A percentile compares a stretch with the other conserved stretches of the same genome.
Evolutionary conservation across 768 basidiomycete genomes (phyloP).

Genomic region (Hygrocybe punicea): DNA sequence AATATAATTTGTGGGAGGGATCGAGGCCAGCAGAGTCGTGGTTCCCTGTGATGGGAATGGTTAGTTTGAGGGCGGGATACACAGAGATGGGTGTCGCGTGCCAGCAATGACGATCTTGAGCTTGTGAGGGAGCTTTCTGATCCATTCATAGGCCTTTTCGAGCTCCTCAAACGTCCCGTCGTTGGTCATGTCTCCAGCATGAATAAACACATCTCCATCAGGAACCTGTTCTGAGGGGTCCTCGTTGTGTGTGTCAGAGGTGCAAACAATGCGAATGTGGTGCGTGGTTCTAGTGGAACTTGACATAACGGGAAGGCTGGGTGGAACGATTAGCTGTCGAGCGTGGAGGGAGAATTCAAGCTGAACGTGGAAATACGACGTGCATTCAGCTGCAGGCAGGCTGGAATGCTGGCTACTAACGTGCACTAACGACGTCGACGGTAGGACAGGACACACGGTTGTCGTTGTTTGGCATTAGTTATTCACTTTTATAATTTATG

Average conservation of each 20-base stretch:
- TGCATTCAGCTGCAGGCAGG: too few species aligned
- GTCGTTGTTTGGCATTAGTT: too few species aligned
- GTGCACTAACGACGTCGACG: too few species aligned
- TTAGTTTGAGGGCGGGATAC: not conserved
- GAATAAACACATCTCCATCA: conserved; percentile 3
- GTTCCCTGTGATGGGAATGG: not conserved
- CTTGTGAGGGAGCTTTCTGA: not conserved
- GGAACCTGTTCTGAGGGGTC: not conserved
- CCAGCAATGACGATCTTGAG: conserved; percentile 5
- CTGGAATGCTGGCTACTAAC: too few species aligned
- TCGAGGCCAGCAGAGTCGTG: conserved; percentile 2
- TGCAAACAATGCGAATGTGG: conserved; percentile 6
- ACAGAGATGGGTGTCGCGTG: not conserved
- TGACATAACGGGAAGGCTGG: too few species aligned
- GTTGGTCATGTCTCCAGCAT: conserved; percentile 7
- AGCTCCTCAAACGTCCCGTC: not conserved
- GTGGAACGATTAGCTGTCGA: too few species aligned
- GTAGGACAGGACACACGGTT: too few species aligned
- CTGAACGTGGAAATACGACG: too few species aligned
- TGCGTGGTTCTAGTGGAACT: too few species aligned
- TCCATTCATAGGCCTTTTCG: not conserved
- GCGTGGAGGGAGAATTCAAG: too few species aligned
- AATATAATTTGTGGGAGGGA: not conserved
- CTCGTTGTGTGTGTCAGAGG: conserved; percentile 4
- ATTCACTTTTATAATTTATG: too few species aligned